Evolutionary conservation across 2,329 filamentous ascomycete genomes (phyloP).

Genomic region (Keithomyces neogunnii): DNA sequence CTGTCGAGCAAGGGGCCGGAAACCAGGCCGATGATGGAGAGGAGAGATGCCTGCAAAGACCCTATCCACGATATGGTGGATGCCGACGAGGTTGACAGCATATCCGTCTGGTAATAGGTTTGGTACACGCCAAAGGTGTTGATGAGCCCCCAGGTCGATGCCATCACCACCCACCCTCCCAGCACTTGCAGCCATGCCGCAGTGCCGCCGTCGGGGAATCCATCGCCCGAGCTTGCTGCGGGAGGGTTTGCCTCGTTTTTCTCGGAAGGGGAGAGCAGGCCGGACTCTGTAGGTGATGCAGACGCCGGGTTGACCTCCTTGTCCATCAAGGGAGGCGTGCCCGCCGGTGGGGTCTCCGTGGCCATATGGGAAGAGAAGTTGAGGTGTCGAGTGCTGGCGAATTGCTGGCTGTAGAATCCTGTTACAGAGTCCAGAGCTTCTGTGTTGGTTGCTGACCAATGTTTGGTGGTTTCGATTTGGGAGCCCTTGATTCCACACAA

Average conservation of each 20-base stretch:
- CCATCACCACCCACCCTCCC: background rate
- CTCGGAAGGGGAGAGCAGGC: no score
- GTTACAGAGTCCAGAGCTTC: no score
- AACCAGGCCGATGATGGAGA: constrained; percentile 31
- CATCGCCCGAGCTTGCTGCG: background rate
- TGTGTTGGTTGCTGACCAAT: no score
- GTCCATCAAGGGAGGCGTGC: no score
- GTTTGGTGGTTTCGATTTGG: no score
- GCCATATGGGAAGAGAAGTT: no score
- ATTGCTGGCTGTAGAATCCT: no score
- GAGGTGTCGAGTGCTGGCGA: no score
- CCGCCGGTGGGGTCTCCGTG: no score
- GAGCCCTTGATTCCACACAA: no score
- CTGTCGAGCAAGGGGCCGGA: constrained; percentile 33
- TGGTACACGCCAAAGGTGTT: constrained; percentile 39
- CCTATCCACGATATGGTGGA: constrained; percentile 38
- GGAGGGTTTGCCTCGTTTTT: background rate
- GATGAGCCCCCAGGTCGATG: constrained; percentile 23
- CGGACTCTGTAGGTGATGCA: no score
- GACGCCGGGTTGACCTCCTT: no score
- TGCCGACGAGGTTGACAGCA: constrained; percentile 22
- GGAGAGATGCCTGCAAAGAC: constrained; percentile 31
- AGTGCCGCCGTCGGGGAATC: background rate
- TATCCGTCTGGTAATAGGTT: constrained; percentile 31
- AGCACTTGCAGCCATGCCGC: background rate